phyloP scores from a whole-genome alignment of 257 asterid genomes.

The Solanum tacnaense region DNA sequence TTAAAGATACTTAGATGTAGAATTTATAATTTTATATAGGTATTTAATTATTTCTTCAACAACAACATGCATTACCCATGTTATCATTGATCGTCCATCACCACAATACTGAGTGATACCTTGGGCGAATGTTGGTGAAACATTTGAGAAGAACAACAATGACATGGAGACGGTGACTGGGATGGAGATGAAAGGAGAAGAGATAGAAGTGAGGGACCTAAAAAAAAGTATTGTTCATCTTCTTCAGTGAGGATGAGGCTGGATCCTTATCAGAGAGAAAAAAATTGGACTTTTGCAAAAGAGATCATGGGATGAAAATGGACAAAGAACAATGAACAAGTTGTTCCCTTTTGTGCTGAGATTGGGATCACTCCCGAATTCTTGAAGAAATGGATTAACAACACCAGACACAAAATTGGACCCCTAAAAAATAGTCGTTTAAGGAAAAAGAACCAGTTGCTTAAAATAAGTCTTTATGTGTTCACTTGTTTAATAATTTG shows the following conservation, averaged over 20 bases:
- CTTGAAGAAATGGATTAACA: slow-evolving; percentile 7
- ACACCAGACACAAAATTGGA: not conserved
- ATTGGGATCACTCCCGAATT: not conserved
- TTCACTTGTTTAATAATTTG: not conserved
- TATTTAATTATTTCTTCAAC: not conserved
- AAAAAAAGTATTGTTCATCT: not conserved
- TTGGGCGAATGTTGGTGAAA: not conserved
- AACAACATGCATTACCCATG: not conserved
- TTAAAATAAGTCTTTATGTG: not conserved
- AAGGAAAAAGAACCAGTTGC: not conserved
- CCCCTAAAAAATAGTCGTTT: not conserved
- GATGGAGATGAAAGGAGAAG: not conserved
- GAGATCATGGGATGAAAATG: not conserved
- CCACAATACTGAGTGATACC: not conserved
- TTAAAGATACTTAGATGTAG: too few species aligned
- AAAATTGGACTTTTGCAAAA: not conserved
- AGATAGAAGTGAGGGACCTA: not conserved
- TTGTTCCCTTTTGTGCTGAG: not conserved
- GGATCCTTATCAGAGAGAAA: not conserved
- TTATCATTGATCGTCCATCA: not conserved
- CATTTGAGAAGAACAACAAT: not conserved
- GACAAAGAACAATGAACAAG: not conserved
- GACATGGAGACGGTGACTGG: not conserved
- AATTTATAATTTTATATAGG: not conserved
- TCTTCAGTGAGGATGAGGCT: not conserved